Percentiles rank a stretch among this genome's conserved stretches.
phyloP scores from a whole-genome alignment of 1,139 yeast genomes.

The Hanseniaspora uvarum region DNA sequence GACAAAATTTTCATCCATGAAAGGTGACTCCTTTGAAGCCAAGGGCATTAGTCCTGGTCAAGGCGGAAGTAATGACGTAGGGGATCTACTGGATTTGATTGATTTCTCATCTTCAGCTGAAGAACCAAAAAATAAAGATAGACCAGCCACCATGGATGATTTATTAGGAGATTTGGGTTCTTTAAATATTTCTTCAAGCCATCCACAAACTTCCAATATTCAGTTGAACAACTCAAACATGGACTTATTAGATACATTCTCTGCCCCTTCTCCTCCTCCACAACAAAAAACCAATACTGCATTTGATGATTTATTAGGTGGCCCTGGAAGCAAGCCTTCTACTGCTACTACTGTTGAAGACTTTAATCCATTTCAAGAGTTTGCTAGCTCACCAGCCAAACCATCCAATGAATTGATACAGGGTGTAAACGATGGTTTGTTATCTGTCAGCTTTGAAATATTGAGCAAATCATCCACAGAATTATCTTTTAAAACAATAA shows the following conservation, averaged over 20 bases:
- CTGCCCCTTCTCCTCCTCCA: constrained; percentile 30
- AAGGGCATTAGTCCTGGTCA: constrained; percentile 26
- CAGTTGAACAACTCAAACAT: constrained; percentile 29
- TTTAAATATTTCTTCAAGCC: constrained; percentile 36
- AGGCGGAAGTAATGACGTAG: constrained; percentile 32
- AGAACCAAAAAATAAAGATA: constrained; percentile 24
- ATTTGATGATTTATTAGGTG: constrained; percentile 38
- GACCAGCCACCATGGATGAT: constrained; percentile 14
- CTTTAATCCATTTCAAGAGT: constrained; percentile 39
- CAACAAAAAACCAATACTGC: constrained; percentile 11
- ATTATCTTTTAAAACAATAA: constrained; percentile 38
- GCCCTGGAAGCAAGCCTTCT: background rate
- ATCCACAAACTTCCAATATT: constrained; percentile 36
- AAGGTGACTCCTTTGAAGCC: constrained; percentile 34
- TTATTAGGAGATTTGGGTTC: constrained; percentile 58
- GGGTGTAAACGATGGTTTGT: constrained; percentile 42
- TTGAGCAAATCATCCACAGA: constrained; percentile 33
- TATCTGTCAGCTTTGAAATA: constrained; percentile 40
- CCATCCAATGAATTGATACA: constrained; percentile 30
- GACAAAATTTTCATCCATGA: constrained; percentile 56
- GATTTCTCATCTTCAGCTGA: constrained; percentile 57
- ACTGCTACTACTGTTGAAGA: constrained; percentile 18
- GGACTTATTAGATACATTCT: constrained; percentile 42
- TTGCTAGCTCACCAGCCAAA: constrained; percentile 19
- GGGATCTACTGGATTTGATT: constrained; percentile 48